These are phyloP conservation scores for Phytopythium helicoides DNA, from an alignment of 352 stramenopile genomes.

Conservation along the genomic window DNA sequence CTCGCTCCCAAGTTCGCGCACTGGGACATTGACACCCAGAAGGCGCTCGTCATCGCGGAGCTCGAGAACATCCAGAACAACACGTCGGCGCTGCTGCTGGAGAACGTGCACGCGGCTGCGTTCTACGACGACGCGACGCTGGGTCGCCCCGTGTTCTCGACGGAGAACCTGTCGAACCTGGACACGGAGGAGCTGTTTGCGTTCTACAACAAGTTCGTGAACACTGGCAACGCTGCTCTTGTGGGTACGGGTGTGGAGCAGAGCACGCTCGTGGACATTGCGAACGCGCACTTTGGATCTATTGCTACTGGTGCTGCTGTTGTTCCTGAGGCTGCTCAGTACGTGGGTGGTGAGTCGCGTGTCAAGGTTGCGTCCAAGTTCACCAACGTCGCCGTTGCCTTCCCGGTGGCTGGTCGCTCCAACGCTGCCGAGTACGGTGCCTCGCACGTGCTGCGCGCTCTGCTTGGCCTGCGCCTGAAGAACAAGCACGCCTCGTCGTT, in stretches of 20 bases:
- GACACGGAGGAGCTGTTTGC: slow-evolving; percentile 41
- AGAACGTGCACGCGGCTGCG: slow-evolving; percentile 67
- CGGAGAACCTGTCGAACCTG: slow-evolving; percentile 58
- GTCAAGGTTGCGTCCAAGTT: slow-evolving; percentile 58
- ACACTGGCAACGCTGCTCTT: slow-evolving; percentile 53
- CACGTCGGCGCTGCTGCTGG: slow-evolving; percentile 41
- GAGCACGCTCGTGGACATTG: slow-evolving; percentile 52
- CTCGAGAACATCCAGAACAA: slow-evolving; percentile 37
- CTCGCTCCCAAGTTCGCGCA: slow-evolving; percentile 71
- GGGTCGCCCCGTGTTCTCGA: slow-evolving; percentile 41
- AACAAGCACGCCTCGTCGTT: slow-evolving; percentile 65
- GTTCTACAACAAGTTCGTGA: slow-evolving; percentile 75
- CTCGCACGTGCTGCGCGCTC: slow-evolving; percentile 63
- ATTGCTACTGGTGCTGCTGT: slow-evolving; percentile 30
- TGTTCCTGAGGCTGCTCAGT: slow-evolving; percentile 35
- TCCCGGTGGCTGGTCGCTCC: slow-evolving; percentile 46
- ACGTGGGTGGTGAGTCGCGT: slow-evolving; percentile 78
- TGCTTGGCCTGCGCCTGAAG: slow-evolving; percentile 59
- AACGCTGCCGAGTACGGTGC: slow-evolving; percentile 39
- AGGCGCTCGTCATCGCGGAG: slow-evolving; percentile 61
- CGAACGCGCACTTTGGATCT: slow-evolving; percentile 60
- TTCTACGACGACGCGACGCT: slow-evolving; percentile 83
- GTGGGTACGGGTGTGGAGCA: slow-evolving; percentile 67
- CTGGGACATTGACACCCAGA: slow-evolving; percentile 77
- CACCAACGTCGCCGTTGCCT: slow-evolving; percentile 75